Conservation (phyloP, 345 rosid genomes). For the Citrus trifoliata region DNA sequence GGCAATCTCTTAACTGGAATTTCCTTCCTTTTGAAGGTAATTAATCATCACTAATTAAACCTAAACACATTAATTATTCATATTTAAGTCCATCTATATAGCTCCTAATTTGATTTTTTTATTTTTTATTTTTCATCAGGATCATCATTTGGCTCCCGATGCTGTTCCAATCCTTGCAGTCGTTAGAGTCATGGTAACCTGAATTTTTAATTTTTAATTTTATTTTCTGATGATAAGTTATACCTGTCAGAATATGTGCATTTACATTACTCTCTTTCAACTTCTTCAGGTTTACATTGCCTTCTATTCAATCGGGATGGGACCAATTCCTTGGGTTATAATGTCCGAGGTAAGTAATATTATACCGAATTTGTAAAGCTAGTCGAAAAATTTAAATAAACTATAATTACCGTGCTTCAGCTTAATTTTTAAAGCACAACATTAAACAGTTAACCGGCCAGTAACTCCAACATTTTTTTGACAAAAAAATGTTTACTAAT, state of each 20-base stretch:
- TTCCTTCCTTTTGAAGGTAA: conserved; percentile 45
- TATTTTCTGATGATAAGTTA: not conserved
- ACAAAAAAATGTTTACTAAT: no score
- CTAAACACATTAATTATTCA: not conserved
- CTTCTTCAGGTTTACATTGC: conserved; percentile 18
- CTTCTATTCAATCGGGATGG: conserved; percentile 21
- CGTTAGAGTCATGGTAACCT: conserved; percentile 40
- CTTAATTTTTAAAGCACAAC: no score
- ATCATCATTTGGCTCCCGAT: conserved; percentile 24
- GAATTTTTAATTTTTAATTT: not conserved
- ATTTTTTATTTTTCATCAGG: conserved; percentile 19
- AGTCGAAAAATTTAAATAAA: no score
- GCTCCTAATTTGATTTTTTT: not conserved
- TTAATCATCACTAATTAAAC: not conserved
- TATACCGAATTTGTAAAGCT: not conserved
- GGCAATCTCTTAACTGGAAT: conserved; percentile 35
- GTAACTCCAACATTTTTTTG: no score
- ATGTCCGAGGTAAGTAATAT: conserved; percentile 29
- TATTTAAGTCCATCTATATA: not conserved
- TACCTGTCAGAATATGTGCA: not conserved
- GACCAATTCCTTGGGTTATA: conserved; percentile 31
- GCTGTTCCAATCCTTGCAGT: conserved; percentile 35
- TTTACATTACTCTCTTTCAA: not conserved
- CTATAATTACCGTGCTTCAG: no score
- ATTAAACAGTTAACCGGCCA: no score